Evolutionary conservation across 2,329 filamentous ascomycete species (phyloP).

Genomic region (Chaetomiaceae sp.): DNA sequence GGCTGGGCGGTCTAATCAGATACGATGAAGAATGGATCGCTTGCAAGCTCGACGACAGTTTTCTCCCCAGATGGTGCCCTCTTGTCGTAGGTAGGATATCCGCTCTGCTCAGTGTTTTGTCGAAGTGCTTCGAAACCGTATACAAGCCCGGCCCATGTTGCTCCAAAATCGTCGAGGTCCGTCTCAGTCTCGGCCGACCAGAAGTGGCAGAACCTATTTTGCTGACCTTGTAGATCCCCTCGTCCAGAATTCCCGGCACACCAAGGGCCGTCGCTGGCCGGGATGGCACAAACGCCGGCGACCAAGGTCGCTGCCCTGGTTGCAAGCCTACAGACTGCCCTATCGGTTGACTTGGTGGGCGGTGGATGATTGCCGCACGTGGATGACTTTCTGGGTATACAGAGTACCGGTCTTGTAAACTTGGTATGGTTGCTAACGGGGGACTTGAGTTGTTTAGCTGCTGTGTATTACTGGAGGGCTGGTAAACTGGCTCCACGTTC

Average conservation of each 20-base stretch:
- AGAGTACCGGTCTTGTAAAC: not conserved
- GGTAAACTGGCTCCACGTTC: not conserved
- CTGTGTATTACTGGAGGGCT: not conserved
- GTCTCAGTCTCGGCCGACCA: slow-evolving; percentile 9
- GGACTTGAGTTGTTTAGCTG: slow-evolving; percentile 8
- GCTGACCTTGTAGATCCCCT: slow-evolving; percentile 27
- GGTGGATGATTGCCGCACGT: not conserved
- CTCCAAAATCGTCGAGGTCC: slow-evolving; percentile 4
- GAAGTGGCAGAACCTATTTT: slow-evolving; percentile 16
- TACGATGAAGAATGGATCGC: not conserved
- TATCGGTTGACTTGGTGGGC: slow-evolving; percentile 17
- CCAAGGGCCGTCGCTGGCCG: slow-evolving; percentile 21
- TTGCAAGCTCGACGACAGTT: not conserved
- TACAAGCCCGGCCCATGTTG: slow-evolving; percentile 1
- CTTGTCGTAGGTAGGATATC: slow-evolving; percentile 8
- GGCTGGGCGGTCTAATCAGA: not conserved
- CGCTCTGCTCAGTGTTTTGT: slow-evolving; percentile 11
- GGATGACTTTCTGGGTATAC: not conserved
- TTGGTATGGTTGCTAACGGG: not conserved
- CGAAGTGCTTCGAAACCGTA: slow-evolving; percentile 19
- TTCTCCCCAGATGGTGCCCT: not conserved
- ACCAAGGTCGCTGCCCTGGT: slow-evolving; percentile 7
- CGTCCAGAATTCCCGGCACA: slow-evolving; percentile 19
- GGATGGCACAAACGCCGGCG: slow-evolving; percentile 8
- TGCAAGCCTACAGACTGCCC: not conserved